Evolutionary conservation across 2,329 filamentous ascomycete genomes (phyloP), one percentile per base, ranked within the genome.

Genomic region (Fusarium nygamai): DNA sequence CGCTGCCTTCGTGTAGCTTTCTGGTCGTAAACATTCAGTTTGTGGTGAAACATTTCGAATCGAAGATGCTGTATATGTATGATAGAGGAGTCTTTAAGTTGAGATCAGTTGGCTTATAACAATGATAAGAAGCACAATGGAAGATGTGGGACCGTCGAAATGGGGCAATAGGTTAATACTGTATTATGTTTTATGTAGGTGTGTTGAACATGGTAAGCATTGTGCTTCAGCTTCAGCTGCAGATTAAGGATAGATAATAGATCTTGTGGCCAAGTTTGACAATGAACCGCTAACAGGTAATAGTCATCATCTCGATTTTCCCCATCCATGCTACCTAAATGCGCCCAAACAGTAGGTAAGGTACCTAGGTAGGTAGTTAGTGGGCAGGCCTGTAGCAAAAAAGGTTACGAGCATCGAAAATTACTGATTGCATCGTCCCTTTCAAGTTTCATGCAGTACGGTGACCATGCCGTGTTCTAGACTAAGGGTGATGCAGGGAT

Each of bases 401-500:
- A 61, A 46, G 61, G 16, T 36, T 31, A 19, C 41, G 56, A 44
- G 43, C 57, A 64, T 64, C 38, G 65, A 50, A 29, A 24, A 63
- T 57, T 69, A 48, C 36, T 53, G 59, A 36, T 66, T 34, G n/a
- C 60, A 70, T 48, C 50, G 47, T 61, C 39, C 47, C 43, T 66
- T 46, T 36, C 54, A 34, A 54, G 61, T 53, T 54, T 60, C 67
- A 70, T 59, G 27, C 38, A 44, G 66, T 66, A 66, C 20, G 41
- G 60, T 38, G 59, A 44, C 60, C 51, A 41, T 66, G 54, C 50
- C 48, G 34, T 51, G 67, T 67, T 71, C 61, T 71, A 67, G 61
- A 61, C 67, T 60, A 29, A 54, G 59, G 61, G 41, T 66, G 53
- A 48, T 71, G 53, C 68, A 71, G 68, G 54, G 67, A 67, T 71